Evolutionary conservation across 163 green algal species (phyloP).

Genomic region (Trebouxia gelatinosa): DNA sequence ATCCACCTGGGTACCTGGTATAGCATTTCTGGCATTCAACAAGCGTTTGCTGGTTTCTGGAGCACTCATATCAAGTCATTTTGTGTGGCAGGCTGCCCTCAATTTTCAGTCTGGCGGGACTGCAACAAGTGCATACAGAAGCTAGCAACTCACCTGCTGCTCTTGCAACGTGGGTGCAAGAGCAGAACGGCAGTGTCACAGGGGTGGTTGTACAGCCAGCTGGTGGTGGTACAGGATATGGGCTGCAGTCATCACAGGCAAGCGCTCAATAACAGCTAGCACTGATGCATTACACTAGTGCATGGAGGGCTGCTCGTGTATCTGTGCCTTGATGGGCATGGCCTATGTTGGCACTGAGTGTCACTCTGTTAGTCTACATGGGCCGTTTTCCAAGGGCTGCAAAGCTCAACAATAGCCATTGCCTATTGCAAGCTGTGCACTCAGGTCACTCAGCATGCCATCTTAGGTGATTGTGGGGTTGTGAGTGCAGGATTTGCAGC

Average conservation of each 20-base stretch:
- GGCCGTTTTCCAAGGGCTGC: neutral
- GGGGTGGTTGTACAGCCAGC: conserved; percentile 34
- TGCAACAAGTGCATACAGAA: no score
- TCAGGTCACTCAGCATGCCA: no score
- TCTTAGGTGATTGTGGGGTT: no score
- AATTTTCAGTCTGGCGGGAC: no score
- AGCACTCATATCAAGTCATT: no score
- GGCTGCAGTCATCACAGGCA: conserved; percentile 26
- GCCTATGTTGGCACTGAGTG: neutral
- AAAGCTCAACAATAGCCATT: neutral
- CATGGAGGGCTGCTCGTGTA: neutral
- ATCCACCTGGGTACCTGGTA: no score
- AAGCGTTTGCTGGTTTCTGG: no score
- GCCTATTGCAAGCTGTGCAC: neutral
- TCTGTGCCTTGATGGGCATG: neutral
- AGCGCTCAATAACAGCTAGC: no score
- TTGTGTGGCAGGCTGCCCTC: no score
- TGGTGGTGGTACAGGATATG: conserved; percentile 31
- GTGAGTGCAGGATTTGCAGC: conserved; percentile 18
- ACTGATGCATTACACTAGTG: no score
- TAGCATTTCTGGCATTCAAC: no score
- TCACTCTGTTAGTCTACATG: neutral
- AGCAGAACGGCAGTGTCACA: conserved; percentile 2
- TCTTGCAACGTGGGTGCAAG: conserved; percentile 25
- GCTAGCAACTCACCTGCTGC: neutral